Conservation (phyloP, 129 eudicot species). For the Smallanthus sonchifolius region DNA sequence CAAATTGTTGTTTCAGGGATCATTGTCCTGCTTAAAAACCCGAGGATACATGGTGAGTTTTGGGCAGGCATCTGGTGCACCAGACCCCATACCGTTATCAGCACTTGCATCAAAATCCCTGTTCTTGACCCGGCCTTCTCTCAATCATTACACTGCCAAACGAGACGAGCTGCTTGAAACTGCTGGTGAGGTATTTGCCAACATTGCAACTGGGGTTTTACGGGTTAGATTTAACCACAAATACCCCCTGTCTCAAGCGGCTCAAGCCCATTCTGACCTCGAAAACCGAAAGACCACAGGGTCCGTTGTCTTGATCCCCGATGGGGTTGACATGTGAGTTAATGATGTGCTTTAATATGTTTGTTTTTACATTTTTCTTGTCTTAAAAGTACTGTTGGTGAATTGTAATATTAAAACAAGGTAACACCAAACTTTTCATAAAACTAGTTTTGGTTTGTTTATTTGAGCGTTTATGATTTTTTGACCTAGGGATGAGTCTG, state of each 20-base stretch:
- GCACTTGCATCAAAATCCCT: constrained; percentile 59
- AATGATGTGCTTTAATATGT: background rate
- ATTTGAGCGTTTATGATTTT: background rate
- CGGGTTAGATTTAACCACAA: constrained; percentile 64
- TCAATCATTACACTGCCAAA: constrained; percentile 57
- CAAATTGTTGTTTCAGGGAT: constrained; percentile 50
- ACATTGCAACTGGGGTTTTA: constrained; percentile 49
- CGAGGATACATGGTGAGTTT: constrained; percentile 70
- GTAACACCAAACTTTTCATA: no score
- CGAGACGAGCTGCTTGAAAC: constrained; percentile 66
- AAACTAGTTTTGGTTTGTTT: no score
- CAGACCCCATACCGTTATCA: constrained; percentile 63
- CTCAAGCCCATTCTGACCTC: constrained; percentile 71
- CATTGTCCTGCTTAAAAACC: constrained; percentile 59
- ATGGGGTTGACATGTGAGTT: constrained; percentile 28
- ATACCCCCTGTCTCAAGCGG: constrained; percentile 62
- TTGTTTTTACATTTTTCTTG: background rate
- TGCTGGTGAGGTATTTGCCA: constrained; percentile 63
- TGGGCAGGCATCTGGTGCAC: constrained; percentile 71
- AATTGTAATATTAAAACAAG: background rate
- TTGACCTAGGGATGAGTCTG: no score
- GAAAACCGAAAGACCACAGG: constrained; percentile 68
- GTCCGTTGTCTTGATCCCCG: constrained; percentile 73
- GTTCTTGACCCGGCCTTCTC: constrained; percentile 61
- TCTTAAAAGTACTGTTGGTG: background rate